These are phyloP conservation scores for Backusella morwellensis DNA, from an alignment of 192 early-diverging fungal genomes.

Conservation along the genomic window DNA sequence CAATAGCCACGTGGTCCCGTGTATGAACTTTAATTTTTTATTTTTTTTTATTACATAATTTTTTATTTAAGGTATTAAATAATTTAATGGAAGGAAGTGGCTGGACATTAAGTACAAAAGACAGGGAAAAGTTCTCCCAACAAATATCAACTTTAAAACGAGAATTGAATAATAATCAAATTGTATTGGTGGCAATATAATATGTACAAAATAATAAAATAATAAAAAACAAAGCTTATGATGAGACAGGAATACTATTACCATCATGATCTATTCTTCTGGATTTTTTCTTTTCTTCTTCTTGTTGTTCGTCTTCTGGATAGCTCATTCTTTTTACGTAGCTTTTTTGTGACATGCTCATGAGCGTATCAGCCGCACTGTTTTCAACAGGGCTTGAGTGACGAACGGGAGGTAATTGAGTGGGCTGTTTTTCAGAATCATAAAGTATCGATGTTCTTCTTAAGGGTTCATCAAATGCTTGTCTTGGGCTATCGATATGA, in stretches of 20 bases:
- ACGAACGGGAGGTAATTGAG: not conserved
- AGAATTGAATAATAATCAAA: slow-evolving; percentile 35
- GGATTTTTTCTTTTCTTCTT: not conserved
- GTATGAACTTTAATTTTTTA: slow-evolving; percentile 28
- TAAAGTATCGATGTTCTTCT: slow-evolving; percentile 18
- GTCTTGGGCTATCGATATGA: not conserved
- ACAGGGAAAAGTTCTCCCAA: slow-evolving; percentile 67
- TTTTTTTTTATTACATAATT: not conserved
- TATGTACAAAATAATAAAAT: not conserved
- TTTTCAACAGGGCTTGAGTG: slow-evolving; percentile 9
- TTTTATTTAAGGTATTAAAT: slow-evolving; percentile 41
- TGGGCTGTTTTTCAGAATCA: not conserved
- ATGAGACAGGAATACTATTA: slow-evolving; percentile 13
- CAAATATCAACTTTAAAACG: slow-evolving; percentile 52
- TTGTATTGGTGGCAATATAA: slow-evolving; percentile 22
- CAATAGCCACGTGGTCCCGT: slow-evolving; percentile 23
- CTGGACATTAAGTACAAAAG: slow-evolving; percentile 45
- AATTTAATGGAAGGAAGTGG: slow-evolving; percentile 64
- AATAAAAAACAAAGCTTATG: not conserved
- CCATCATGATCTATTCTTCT: slow-evolving; percentile 2
- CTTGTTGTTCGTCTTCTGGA: not conserved
- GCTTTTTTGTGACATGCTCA: slow-evolving; percentile 13
- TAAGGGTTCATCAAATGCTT: not conserved
- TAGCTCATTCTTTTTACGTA: slow-evolving; percentile 3
- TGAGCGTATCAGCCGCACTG: slow-evolving; percentile 4